Evolutionary conservation across 177 flowering plant genomes (phyloP), one percentile per base, ranked within the genome.

Genomic region (Vitis hybrid): DNA sequence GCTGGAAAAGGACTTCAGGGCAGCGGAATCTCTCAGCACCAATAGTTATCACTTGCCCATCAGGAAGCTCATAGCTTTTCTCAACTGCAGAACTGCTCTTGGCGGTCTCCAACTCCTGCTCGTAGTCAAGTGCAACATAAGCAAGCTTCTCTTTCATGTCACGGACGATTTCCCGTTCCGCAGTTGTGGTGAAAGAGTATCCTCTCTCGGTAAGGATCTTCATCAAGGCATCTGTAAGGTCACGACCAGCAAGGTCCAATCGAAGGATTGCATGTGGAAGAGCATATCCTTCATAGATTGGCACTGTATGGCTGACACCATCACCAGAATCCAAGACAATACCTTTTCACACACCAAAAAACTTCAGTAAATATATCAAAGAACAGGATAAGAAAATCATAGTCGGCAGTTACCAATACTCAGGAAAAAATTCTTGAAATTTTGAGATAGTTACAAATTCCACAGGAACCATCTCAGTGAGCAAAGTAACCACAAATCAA

Each of bases 151-250:
- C 81, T 57, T 78, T 78, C 63, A 78, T 59, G 69, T 78, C 81
- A 51, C 81, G 75, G n/a, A 78, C 81, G 65, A 78, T 78, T 72
- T 78, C 81, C 58, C 78, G 70, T 24, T 78, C 81, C 0, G 81
- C 81, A 15, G 78, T 72, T 9, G 78, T 78, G 63, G 78, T 75
- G 61, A 78, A 78, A 3, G 71, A 41, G 58, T 78, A 78, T 27
- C 81, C 81, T 67, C 81, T 70, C 76, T 78, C 78, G 9, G 81
- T 75, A 1, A 78, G 64, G 67, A 78, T 78, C 67, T 75, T 78
- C 78, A 75, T 75, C 65, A 78, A 63, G 54, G 66, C 30, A 62
- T 78, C 76, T n/a, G 77, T 75, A 14, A 69, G 77, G 54, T 78
- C 80, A 66, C 77, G 77, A 3, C 80, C 80, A 55, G 80, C 80